Percentiles rank a stretch among this genome's conserved stretches.
Evolutionary conservation across 2,329 filamentous ascomycete genomes (phyloP).

Genomic region (Helotiales sp.): DNA sequence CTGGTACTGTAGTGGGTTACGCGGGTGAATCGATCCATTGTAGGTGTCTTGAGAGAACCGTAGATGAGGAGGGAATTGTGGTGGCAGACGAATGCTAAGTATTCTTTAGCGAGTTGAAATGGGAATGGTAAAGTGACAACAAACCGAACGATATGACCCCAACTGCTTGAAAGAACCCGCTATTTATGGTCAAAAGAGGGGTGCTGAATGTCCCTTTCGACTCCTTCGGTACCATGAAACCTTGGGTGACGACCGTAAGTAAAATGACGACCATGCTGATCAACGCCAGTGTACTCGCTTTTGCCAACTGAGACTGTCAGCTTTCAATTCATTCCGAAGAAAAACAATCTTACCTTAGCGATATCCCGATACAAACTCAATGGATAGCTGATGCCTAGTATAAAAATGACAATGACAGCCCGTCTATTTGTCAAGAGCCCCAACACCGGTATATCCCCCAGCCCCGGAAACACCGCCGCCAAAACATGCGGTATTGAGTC

Average conservation of each 20-base stretch:
- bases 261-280: slow-evolving; percentile 94
- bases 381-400: slow-evolving; percentile 85
- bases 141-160: slow-evolving; percentile 96
- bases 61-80: slow-evolving; percentile 99
- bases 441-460: slow-evolving; percentile 75
- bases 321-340: not conserved
- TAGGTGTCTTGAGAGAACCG: slow-evolving; percentile 90
- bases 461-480: slow-evolving; percentile 76
- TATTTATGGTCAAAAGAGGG: slow-evolving; percentile 77
- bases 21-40: slow-evolving; percentile 89
- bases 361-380: slow-evolving; percentile 95
- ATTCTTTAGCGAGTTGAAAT: slow-evolving; percentile 40
- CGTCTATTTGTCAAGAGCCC: slow-evolving; percentile 82
- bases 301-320: slow-evolving; percentile 71
- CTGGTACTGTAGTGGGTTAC: slow-evolving; percentile 94
- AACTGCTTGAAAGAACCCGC: slow-evolving; percentile 91
- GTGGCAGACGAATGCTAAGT: slow-evolving; percentile 70
- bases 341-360: slow-evolving; percentile 71
- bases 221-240: slow-evolving; percentile 73
- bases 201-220: slow-evolving; percentile 73
- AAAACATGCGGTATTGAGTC: slow-evolving; percentile 95
- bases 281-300: slow-evolving; percentile 91
- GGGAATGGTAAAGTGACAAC: slow-evolving; percentile 32
- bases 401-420: slow-evolving; percentile 86
- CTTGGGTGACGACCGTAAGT: slow-evolving; percentile 84